phyloP scores from a whole-genome alignment of 768 basidiomycete species.

The Podaxis sp. region DNA sequence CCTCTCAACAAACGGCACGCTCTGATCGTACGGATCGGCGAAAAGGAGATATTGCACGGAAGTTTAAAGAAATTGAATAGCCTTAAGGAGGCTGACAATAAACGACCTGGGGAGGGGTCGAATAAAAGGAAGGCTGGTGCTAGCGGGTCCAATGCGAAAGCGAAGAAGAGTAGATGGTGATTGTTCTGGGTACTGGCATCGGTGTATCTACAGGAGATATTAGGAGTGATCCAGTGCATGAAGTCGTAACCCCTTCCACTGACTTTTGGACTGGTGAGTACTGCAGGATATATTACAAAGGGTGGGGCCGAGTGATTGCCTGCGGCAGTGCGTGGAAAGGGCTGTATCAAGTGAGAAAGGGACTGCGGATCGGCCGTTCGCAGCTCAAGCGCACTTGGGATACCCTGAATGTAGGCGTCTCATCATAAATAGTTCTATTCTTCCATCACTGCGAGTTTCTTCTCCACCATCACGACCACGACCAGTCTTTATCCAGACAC shows the following conservation, averaged over 20 bases:
- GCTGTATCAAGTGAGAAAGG: neutral
- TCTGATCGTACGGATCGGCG: constrained; percentile 72
- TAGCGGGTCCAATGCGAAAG: constrained; percentile 7
- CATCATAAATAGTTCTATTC: neutral
- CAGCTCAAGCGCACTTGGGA: neutral
- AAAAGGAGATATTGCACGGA: constrained; percentile 64
- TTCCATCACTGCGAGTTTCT: constrained; percentile 4
- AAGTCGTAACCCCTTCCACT: too few species aligned
- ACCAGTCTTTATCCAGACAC: neutral
- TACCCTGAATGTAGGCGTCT: neutral
- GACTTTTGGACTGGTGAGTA: too few species aligned
- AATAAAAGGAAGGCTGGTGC: constrained; percentile 15
- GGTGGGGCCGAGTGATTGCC: neutral
- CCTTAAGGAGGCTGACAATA: neutral
- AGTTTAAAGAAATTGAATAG: constrained; percentile 24
- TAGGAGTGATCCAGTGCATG: too few species aligned
- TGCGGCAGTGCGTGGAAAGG: neutral
- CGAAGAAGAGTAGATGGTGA: constrained; percentile 14
- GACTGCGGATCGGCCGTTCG: neutral
- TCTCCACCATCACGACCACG: neutral
- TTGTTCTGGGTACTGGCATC: constrained; percentile 16
- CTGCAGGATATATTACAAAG: too few species aligned
- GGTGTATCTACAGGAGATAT: neutral
- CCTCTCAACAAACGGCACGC: constrained; percentile 57
- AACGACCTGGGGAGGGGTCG: neutral